Conservation (phyloP, 306 rosid species). For the Cicer arietinum region DNA sequence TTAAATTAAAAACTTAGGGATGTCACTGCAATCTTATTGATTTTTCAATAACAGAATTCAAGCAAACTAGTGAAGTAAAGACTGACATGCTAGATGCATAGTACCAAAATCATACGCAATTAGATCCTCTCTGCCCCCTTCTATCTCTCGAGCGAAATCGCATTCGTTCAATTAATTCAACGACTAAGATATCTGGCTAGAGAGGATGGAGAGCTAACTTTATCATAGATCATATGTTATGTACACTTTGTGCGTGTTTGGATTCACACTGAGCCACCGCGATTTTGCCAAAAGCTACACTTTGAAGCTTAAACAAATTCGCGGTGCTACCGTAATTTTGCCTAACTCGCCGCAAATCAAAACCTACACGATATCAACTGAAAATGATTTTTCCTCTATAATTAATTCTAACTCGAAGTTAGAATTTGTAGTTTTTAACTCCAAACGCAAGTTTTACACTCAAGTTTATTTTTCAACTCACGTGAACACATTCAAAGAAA, state of each 20-base stretch:
- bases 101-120: background rate
- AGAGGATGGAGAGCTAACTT: background rate
- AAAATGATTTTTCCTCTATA: too few species aligned
- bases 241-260: background rate
- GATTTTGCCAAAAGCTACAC: too few species aligned
- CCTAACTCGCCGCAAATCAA: too few species aligned
- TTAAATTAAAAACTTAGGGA: background rate
- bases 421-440: too few species aligned
- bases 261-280: too few species aligned
- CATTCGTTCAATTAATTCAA: background rate
- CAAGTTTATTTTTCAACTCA: too few species aligned
- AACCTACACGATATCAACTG: too few species aligned
- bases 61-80: background rate
- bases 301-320: too few species aligned
- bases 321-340: too few species aligned
- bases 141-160: background rate
- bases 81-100: background rate
- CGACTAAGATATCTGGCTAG: background rate
- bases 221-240: background rate
- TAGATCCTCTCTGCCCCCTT: background rate
- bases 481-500: too few species aligned
- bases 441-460: too few species aligned
- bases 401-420: too few species aligned
- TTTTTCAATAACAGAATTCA: background rate
- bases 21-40: constrained; percentile 13